Base-by-base conservation (phyloP, 352 stramenopile species). In the Blastocystis sp. region DNA sequence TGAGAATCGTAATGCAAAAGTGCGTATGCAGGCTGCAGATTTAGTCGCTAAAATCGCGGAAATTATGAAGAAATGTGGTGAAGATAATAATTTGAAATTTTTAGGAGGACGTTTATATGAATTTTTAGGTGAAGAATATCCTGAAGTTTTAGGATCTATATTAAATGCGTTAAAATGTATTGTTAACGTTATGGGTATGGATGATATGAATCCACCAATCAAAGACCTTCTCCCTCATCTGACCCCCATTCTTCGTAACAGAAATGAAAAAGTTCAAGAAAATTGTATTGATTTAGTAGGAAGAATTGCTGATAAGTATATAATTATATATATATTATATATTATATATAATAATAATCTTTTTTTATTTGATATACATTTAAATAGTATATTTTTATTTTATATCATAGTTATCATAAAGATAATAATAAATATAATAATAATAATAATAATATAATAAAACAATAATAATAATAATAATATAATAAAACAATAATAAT, bases 181-280 rank as follows among this genome's bases (percentile, higher is more conserved):
- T 62, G 90, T 97, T 13, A 96, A 94, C 69, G 88, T 96, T 35
- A 96, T 98, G 66, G 90, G 91, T 56, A 97, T 97, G 89, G 93
- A 79, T 28, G 94, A 95, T 67, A 96, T 98, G 87, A 94, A 85
- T 30, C 91, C 90, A 59, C 89, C 90, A 0, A 95, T 97, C 70
- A 89, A 92, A 65, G 91, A 97, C 59, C 68, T 98, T 30, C 73
- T 98, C n/a, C 90, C 91, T 18, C 82, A 90, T 19, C 69, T 98
- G 21, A 97, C 90, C 25, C 91, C 91, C 27, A 96, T 98, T 67
- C 74, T 98, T 9, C 89, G 93, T 67, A 98, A 98, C 68, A 79
- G 89, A 3, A 88, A 97, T 68, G 88, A 97, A 67, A 96, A 96
- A 67, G 91, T 98, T 4, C 90, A 97, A 68, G 90, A 97, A 67